These are phyloP conservation scores for Echria macrotheca DNA, from an alignment of 495 filamentous ascomycete species.

Conservation along the genomic window DNA sequence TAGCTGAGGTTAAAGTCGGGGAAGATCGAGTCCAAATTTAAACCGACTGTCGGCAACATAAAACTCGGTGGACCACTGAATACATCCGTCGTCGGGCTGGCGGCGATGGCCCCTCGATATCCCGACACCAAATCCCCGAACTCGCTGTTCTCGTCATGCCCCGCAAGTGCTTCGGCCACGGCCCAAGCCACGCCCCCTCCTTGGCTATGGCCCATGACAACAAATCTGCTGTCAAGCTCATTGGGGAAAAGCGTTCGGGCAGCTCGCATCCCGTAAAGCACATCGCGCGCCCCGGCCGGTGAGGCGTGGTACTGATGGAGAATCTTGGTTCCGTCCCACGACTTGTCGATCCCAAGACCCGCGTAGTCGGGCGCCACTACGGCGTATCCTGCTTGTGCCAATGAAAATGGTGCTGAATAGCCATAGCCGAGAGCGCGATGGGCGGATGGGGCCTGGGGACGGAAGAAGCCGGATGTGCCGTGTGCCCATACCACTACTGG, in stretches of 20 bases:
- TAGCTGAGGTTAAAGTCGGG: background rate
- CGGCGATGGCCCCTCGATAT: slow-evolving; percentile 40
- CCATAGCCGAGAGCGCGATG: slow-evolving; percentile 42
- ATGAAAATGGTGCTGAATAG: slow-evolving; percentile 21
- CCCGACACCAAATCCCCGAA: slow-evolving; percentile 22
- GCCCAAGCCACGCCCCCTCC: slow-evolving; percentile 45
- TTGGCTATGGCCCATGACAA: slow-evolving; percentile 45
- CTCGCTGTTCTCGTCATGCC: background rate
- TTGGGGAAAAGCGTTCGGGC: slow-evolving; percentile 37
- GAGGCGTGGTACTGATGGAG: slow-evolving; percentile 38
- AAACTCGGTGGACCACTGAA: slow-evolving; percentile 16
- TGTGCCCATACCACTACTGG: slow-evolving; percentile 50
- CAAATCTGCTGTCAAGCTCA: slow-evolving; percentile 32
- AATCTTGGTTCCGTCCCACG: slow-evolving; percentile 30
- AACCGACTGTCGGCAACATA: background rate
- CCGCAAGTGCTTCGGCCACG: slow-evolving; percentile 35
- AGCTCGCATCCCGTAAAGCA: slow-evolving; percentile 40
- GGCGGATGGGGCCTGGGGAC: slow-evolving; percentile 37
- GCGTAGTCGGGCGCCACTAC: slow-evolving; percentile 55
- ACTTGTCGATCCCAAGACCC: slow-evolving; percentile 44
- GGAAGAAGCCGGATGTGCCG: slow-evolving; percentile 45
- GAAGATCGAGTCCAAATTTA: background rate
- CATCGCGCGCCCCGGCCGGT: slow-evolving; percentile 37
- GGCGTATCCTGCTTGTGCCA: slow-evolving; percentile 47
- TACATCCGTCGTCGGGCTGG: slow-evolving; percentile 30